Conservation (phyloP, 2,329 filamentous ascomycete species). For the Pseudopyricularia cyperi region DNA sequence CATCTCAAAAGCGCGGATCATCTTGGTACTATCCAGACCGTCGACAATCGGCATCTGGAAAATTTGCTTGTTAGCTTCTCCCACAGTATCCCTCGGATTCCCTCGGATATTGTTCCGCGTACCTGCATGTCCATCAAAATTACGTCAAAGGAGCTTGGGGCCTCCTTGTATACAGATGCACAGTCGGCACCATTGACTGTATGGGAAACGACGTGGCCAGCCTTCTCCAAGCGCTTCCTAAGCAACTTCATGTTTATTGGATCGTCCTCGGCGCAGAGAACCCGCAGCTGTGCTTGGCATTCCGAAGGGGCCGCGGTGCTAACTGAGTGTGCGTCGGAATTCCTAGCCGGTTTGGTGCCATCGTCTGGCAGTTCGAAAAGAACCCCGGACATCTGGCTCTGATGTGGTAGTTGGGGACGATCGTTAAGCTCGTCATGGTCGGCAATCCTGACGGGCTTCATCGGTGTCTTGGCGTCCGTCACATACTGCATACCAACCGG, state of each 20-base stretch:
- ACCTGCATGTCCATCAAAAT: slow-evolving; percentile 92
- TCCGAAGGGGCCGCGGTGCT: neutral
- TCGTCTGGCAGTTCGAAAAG: slow-evolving; percentile 23
- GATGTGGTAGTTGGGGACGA: slow-evolving; percentile 16
- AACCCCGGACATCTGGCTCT: slow-evolving; percentile 18
- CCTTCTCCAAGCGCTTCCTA: slow-evolving; percentile 64
- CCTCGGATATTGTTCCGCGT: slow-evolving; percentile 14
- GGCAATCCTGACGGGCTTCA: slow-evolving; percentile 33
- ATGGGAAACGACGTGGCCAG: slow-evolving; percentile 57
- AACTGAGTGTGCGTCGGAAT: neutral
- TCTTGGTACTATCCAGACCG: slow-evolving; percentile 67
- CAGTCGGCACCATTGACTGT: slow-evolving; percentile 81
- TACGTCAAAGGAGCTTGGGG: slow-evolving; percentile 54
- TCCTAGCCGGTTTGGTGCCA: neutral
- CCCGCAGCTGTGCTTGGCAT: slow-evolving; percentile 31
- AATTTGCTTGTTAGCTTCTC: neutral
- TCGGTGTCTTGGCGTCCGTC: slow-evolving; percentile 28
- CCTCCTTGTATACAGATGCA: slow-evolving; percentile 54
- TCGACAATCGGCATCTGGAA: slow-evolving; percentile 83
- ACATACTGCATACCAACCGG: slow-evolving; percentile 21
- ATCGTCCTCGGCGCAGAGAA: slow-evolving; percentile 79
- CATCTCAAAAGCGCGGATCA: slow-evolving; percentile 52
- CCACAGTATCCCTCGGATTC: neutral
- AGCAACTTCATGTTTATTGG: slow-evolving; percentile 76
- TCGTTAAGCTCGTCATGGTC: slow-evolving; percentile 35